phyloP scores from a whole-genome alignment of 2,329 filamentous ascomycete species.

The Dothistroma septosporum region DNA sequence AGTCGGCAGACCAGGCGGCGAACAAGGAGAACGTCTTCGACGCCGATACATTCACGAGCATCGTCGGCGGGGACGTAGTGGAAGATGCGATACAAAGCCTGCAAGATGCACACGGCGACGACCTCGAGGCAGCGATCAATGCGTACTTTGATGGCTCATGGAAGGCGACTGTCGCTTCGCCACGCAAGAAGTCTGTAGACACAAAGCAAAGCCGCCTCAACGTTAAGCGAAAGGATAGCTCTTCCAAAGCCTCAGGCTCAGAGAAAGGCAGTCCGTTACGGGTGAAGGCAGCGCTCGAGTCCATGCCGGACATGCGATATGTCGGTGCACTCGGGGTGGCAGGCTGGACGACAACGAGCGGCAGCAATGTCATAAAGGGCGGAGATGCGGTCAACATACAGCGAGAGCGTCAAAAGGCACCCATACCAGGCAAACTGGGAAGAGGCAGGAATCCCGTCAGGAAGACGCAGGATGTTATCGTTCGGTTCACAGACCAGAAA shows the following conservation, averaged over 20 bases:
- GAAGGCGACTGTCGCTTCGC: conserved; percentile 38
- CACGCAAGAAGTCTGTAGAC: conserved; percentile 16
- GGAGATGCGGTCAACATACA: conserved; percentile 84
- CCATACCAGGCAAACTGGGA: conserved; percentile 41
- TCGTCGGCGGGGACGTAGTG: conserved; percentile 53
- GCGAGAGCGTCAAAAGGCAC: conserved; percentile 68
- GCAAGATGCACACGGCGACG: conserved; percentile 47
- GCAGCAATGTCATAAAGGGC: conserved; percentile 68
- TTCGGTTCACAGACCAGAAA: conserved; percentile 76
- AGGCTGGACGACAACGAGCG: conserved; percentile 87
- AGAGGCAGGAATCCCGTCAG: conserved; percentile 50
- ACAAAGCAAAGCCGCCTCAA: conserved; percentile 13
- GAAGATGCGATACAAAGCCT: conserved; percentile 45
- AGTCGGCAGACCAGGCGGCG: conserved; percentile 10
- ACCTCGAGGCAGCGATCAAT: conserved; percentile 60
- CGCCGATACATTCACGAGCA: conserved; percentile 51
- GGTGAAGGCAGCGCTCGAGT: conserved; percentile 22
- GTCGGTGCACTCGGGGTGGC: conserved; percentile 88
- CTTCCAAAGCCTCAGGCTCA: conserved; percentile 2
- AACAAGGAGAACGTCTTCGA: conserved; percentile 47
- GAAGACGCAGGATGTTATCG: conserved; percentile 76
- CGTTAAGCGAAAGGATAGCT: conserved; percentile 8
- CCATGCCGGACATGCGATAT: conserved; percentile 63
- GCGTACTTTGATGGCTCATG: conserved; percentile 63
- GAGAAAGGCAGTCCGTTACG: conserved; percentile 9